phyloP scores from a whole-genome alignment of 106 monocot genomes.

The Hemerocallis citrina region DNA sequence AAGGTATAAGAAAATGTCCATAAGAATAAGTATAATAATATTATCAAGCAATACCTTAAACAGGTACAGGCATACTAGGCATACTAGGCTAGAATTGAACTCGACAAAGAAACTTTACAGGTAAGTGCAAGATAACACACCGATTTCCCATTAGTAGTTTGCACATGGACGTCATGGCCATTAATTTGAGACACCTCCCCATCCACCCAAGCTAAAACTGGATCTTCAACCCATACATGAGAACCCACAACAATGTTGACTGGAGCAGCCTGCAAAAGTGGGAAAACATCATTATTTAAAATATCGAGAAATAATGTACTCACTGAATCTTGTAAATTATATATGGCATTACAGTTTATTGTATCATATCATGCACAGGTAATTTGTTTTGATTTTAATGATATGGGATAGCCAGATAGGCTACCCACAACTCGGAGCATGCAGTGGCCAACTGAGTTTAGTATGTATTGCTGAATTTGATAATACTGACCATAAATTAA shows the following conservation, averaged over 20 bases:
- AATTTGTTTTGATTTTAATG: background rate
- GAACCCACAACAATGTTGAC: constrained; percentile 69
- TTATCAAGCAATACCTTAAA: background rate
- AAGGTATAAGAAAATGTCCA: background rate
- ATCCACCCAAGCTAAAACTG: constrained; percentile 58
- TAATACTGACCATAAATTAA: no score
- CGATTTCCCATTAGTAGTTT: constrained; percentile 48
- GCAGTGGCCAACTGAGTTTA: background rate
- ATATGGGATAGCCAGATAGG: background rate
- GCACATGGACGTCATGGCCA: constrained; percentile 52
- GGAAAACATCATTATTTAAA: background rate
- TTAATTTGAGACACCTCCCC: constrained; percentile 50
- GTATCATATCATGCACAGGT: background rate
- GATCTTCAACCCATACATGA: constrained; percentile 77
- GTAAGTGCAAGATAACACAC: constrained; percentile 16
- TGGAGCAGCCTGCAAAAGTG: constrained; percentile 41
- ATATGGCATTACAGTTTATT: background rate
- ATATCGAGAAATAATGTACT: background rate
- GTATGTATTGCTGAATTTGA: background rate
- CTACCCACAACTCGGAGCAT: background rate
- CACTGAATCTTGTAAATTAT: background rate
- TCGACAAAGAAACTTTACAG: background rate
- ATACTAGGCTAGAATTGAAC: background rate
- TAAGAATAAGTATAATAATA: background rate
- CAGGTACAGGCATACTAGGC: background rate